Base-by-base conservation (phyloP, 495 filamentous ascomycete species). In the Glonium stellatum region DNA sequence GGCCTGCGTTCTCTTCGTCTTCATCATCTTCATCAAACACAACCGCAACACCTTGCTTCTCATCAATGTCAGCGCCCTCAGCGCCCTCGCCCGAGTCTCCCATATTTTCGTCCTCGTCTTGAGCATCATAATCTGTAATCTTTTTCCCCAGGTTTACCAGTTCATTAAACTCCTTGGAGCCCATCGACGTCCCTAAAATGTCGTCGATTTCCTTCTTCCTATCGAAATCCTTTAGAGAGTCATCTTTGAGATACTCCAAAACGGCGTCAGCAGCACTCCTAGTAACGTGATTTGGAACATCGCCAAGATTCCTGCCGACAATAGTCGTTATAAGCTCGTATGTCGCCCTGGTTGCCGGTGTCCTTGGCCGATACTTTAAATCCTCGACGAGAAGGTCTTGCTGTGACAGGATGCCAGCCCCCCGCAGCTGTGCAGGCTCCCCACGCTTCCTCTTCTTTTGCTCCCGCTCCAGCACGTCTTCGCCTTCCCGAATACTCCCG, bases 131-230 rank as follows among this genome's bases (percentile, higher is more conserved):
- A 72, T 99, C 93, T 31, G 95, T 97, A 65, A 99, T 96, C 74
- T 99, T 99, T 78, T 97, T 99, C 35, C 92, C 90, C 5, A 99
- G 79, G 70, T 96, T 99, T 52, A 97, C 86, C 50, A 97, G 76
- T 74, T 97, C 93, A 67, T 97, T 97, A 74, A 96, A 99, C 68
- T 95, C 86, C 70, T 97, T 96, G 0, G 89, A 83, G 35, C 80
- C 84, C 79, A 95, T 85, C 0, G 84, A 85, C 9, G 79, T 81
- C 25, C 92, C 95, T 42, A 99, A 70, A 56, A 97, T 80, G 61
- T 97, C 93, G 64, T 97, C 93, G 39, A 99, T 84, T 67, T 96
- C 92, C 76, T 92, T 96, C 75, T 97, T 97, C 77, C 95, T 97
- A 70, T 97, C 95, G 56, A 95, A 90, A 70, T 99, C 93, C 73